Percentiles rank a stretch among this genome's conserved stretches.
These are phyloP conservation scores for Narthecium ossifragum DNA, from an alignment of 106 monocot species.

Conservation along the genomic window DNA sequence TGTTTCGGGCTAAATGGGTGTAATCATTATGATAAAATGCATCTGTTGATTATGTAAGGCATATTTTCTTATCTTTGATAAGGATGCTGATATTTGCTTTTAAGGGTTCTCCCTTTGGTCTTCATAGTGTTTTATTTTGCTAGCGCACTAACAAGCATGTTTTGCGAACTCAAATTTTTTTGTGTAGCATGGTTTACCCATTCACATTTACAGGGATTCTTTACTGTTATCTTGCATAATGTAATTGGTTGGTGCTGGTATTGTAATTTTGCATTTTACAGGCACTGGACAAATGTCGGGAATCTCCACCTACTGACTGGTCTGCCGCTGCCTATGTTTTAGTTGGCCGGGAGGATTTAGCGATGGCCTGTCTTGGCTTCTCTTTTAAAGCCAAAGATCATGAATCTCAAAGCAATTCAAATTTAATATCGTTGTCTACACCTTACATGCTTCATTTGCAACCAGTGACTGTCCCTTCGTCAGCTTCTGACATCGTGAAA, in stretches of 20 bases:
- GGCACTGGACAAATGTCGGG: constrained; percentile 86
- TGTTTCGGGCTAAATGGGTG: too few relatives aligned
- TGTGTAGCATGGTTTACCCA: too few relatives aligned
- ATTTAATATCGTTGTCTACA: constrained; percentile 54
- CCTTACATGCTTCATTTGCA: constrained; percentile 91
- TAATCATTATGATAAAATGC: too few relatives aligned
- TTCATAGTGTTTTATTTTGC: background rate
- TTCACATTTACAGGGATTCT: too few relatives aligned
- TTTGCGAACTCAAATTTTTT: background rate
- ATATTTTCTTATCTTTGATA: too few relatives aligned
- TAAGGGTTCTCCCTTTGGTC: too few relatives aligned
- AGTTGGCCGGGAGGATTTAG: constrained; percentile 88
- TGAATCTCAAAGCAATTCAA: constrained; percentile 28
- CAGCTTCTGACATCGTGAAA: constrained; percentile 31
- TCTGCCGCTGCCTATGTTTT: constrained; percentile 85
- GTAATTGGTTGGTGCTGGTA: background rate
- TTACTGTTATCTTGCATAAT: background rate
- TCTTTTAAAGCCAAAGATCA: constrained; percentile 15
- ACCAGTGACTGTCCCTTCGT: constrained; percentile 68
- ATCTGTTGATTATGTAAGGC: too few relatives aligned
- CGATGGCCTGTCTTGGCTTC: constrained; percentile 42
- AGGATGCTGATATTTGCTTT: too few relatives aligned
- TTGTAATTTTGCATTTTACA: constrained; percentile 16
- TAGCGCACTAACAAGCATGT: background rate
- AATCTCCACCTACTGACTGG: constrained; percentile 91